A percentile compares a stretch with the other conserved stretches of the same genome.
phyloP scores from a whole-genome alignment of 495 filamentous ascomycete genomes.

The Aspergillus campestris region DNA sequence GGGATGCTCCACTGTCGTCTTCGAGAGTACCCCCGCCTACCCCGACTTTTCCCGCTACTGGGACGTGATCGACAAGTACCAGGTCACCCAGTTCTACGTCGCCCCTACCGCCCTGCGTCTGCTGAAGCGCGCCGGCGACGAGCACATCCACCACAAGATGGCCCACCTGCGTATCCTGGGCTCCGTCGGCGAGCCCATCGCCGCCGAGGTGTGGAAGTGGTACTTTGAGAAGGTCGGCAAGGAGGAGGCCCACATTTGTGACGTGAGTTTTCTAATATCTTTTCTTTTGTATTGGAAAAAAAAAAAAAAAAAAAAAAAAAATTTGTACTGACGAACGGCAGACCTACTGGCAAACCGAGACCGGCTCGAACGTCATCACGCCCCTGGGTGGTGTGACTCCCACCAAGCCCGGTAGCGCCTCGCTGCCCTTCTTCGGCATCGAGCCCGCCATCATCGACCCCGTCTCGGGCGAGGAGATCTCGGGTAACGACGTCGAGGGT shows the following conservation, averaged over 20 bases:
- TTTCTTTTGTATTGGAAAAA: not conserved
- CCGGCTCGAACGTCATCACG: constrained; percentile 80
- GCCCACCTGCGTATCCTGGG: constrained; percentile 81
- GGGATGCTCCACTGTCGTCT: constrained; percentile 93
- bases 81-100: constrained; percentile 97
- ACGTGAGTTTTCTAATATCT: constrained; percentile 53
- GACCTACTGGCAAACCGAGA: constrained; percentile 99
- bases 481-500: constrained; percentile 96
- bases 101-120: constrained; percentile 90
- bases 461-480: constrained; percentile 85
- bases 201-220: constrained; percentile 99
- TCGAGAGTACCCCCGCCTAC: constrained; percentile 96
- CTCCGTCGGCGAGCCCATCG: constrained; percentile 97
- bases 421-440: constrained; percentile 85
- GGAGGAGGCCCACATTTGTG: constrained; percentile 86
- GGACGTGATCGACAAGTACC: constrained; percentile 93
- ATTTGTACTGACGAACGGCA: constrained; percentile 29
- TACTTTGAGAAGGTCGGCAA: constrained; percentile 95
- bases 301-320: not conserved
- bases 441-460: constrained; percentile 98
- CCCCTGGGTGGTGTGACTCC: constrained; percentile 48
- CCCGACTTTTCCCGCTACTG: constrained; percentile 98
- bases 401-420: constrained; percentile 50
- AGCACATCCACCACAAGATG: constrained; percentile 86
- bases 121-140: constrained; percentile 87